Percentiles rank a stretch among this genome's conserved stretches.
Conservation (phyloP, 2,329 filamentous ascomycete species). For the Aspergillus niger region DNA sequence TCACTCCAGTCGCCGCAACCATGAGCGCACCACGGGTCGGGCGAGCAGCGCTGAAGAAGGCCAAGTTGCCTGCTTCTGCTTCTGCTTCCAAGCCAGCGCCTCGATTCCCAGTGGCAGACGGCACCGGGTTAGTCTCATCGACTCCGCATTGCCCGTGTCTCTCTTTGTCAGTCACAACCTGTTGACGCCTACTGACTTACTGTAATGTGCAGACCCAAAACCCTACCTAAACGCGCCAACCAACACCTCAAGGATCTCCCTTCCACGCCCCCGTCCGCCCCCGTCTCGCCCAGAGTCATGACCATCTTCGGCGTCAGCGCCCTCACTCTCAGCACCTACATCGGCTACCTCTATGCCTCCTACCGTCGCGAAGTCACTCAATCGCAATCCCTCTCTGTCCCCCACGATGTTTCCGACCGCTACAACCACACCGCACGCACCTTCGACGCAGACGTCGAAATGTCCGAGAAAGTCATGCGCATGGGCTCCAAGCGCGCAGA, state of each 20-base stretch:
- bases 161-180: neutral
- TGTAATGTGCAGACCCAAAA: conserved; percentile 13
- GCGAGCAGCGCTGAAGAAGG: conserved; percentile 26
- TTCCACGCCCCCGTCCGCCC: conserved; percentile 10
- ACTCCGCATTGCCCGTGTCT: neutral
- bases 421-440: conserved; percentile 47
- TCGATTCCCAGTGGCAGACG: conserved; percentile 3
- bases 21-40: conserved; percentile 32
- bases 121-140: conserved; percentile 23
- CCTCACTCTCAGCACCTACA: conserved; percentile 47
- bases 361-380: conserved; percentile 41
- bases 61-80: conserved; percentile 23
- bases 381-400: conserved; percentile 35
- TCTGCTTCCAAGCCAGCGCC: conserved; percentile 1
- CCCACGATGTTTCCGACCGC: conserved; percentile 49
- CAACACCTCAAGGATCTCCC: conserved; percentile 28
- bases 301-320: conserved; percentile 42
- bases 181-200: conserved; percentile 7
- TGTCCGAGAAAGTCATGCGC: conserved; percentile 47
- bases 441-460: conserved; percentile 51
- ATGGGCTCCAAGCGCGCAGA: conserved; percentile 44
- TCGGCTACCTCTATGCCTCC: conserved; percentile 46
- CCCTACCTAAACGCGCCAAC: conserved; percentile 28
- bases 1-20: conserved; percentile 1
- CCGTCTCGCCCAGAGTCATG: conserved; percentile 37